Base-by-base conservation (phyloP, 108 stramenopile species). In the Stephanodiscus triporus region DNA sequence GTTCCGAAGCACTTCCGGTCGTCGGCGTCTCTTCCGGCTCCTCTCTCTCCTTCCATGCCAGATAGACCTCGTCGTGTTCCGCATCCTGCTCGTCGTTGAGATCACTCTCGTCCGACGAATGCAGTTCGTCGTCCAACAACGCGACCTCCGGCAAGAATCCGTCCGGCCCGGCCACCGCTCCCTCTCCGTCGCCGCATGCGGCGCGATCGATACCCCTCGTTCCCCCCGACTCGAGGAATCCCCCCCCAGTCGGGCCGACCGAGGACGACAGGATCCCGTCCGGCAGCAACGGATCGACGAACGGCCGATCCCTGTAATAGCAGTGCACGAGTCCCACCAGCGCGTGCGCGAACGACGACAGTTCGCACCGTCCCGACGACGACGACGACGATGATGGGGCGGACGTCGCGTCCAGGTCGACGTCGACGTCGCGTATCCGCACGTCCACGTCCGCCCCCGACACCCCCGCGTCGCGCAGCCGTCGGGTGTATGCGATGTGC, bases 201-300 rank as follows among this genome's bases (percentile, higher is more conserved):
- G 26, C 45, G 7, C 40, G 40, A 40, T 40, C 40, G 40, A 19
- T 29, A 7, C 62, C 61, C 22, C 62, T n/a, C n/a, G n/a, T n/a
- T n/a, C n/a, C n/a, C n/a, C n/a, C n/a, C n/a, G n/a, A n/a, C n/a
- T n/a, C n/a, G n/a, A n/a, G n/a, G n/a, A n/a, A n/a, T n/a, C n/a
- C n/a, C n/a, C n/a, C n/a, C n/a, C n/a, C n/a, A n/a, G n/a, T n/a
- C n/a, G n/a, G n/a, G n/a, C n/a, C n/a, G n/a, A n/a, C n/a, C n/a
- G n/a, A n/a, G n/a, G 53, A 10, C 48, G 27, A 8, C 8, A 48
- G n/a, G 20, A 48, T 58, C 9, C 48, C 34, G 58, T 65, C 49
- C 1, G 80, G 57, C 6, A 75, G 45, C 1, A 94, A 68, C 8
- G 92, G 92, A 86, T 94, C 92, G 29, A 87, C 74, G 78, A 91